Evolutionary conservation across 2,329 filamentous ascomycete genomes (phyloP).

Genomic region (Erysiphe pulchra): DNA sequence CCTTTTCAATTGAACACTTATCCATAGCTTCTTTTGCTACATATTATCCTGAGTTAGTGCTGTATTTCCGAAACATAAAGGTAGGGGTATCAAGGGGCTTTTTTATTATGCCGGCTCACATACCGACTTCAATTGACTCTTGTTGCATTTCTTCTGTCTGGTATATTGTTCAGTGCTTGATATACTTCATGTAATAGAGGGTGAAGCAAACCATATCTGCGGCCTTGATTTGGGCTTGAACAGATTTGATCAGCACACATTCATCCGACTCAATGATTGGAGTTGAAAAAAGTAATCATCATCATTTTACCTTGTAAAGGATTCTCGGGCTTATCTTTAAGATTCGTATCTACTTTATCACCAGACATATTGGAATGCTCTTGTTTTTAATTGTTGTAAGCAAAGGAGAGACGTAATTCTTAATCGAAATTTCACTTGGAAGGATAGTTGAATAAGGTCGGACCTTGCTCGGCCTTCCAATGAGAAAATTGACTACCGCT

Average conservation of each 20-base stretch:
- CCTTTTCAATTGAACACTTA: conserved; percentile 49
- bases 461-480: no score
- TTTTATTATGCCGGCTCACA: conserved; percentile 14
- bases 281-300: no score
- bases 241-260: conserved; percentile 5
- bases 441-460: no score
- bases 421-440: no score
- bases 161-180: conserved; percentile 1
- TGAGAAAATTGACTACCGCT: no score
- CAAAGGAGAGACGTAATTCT: no score
- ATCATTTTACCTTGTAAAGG: conserved; percentile 2
- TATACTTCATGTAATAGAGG: neutral
- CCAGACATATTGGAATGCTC: conserved; percentile 6
- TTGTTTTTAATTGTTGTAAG: no score
- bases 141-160: conserved; percentile 95
- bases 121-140: conserved; percentile 89
- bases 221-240: conserved; percentile 70
- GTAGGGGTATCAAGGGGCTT: no score
- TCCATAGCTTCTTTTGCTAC: conserved; percentile 46
- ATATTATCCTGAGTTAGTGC: neutral
- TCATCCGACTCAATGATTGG: neutral
- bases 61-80: conserved; percentile 27
- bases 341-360: conserved; percentile 5
- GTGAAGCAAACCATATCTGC: conserved; percentile 13
- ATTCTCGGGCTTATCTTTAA: conserved; percentile 13